Evolutionary conservation across 2,329 filamentous ascomycete species (phyloP).

Genomic region (Arthrobotrys megalospora): DNA sequence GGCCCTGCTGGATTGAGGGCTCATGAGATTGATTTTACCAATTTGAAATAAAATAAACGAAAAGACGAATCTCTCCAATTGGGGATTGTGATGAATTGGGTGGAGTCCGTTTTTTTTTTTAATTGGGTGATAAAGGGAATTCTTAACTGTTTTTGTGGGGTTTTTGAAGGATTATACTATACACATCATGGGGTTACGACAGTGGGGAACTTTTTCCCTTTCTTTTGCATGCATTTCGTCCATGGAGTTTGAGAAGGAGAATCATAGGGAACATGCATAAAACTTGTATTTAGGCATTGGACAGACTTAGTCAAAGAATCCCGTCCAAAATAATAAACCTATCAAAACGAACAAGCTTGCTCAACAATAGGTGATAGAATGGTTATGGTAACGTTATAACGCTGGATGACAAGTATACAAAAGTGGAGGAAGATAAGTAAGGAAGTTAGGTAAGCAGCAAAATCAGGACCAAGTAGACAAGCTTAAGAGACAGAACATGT

Average conservation of each 20-base stretch:
- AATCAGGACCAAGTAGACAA: not conserved
- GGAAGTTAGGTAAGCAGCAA: not conserved
- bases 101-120: conserved; percentile 13
- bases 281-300: not conserved
- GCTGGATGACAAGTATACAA: conserved; percentile 10
- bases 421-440: not conserved
- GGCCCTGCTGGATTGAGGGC: conserved; percentile 41
- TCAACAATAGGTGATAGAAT: not conserved
- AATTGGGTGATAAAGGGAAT: not conserved
- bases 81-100: not conserved
- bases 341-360: not conserved
- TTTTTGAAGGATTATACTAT: conserved; percentile 10
- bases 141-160: conserved; percentile 14
- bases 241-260: conserved; percentile 12
- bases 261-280: conserved; percentile 1
- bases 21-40: conserved; percentile 54
- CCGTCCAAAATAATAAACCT: not conserved
- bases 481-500: not conserved
- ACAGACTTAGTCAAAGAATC: not conserved
- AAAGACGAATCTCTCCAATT: not conserved
- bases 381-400: not conserved
- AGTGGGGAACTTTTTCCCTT: not conserved
- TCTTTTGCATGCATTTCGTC: not conserved
- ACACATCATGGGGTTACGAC: not conserved
- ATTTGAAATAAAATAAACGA: conserved; percentile 38